A percentile compares a stretch with the other conserved stretches of the same genome.
These are phyloP conservation scores for Cokeromyces recurvatus DNA, from an alignment of 371 early-diverging fungal species.

Conservation along the genomic window DNA sequence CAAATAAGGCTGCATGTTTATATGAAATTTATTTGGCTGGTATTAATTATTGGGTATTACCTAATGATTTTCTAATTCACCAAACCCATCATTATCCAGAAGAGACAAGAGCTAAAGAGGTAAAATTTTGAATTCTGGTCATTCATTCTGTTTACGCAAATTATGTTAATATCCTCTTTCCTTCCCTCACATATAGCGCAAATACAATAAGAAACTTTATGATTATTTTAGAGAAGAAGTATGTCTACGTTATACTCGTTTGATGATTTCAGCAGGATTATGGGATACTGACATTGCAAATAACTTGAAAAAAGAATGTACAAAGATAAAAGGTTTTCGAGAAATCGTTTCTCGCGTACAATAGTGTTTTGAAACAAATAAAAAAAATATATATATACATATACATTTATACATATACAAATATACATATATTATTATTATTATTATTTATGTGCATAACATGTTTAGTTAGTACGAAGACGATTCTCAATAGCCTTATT, in stretches of 20 bases:
- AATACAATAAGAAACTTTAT: conserved; percentile 60
- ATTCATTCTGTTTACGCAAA: no score
- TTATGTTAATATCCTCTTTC: not conserved
- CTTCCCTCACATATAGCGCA: conserved; percentile 38
- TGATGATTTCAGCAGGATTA: conserved; percentile 15
- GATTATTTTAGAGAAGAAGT: conserved; percentile 62
- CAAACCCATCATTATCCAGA: conserved; percentile 64
- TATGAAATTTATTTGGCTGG: conserved; percentile 65
- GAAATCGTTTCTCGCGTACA: conserved; percentile 21
- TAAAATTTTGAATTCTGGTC: conserved; percentile 13
- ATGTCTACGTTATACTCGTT: conserved; percentile 36
- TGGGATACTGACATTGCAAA: conserved; percentile 15
- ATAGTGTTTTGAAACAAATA: no score
- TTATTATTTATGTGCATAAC: no score
- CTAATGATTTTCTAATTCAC: conserved; percentile 61
- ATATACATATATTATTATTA: no score
- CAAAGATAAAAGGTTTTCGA: conserved; percentile 20
- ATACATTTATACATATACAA: no score
- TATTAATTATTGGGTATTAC: conserved; percentile 59
- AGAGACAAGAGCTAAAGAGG: conserved; percentile 58
- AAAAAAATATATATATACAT: no score
- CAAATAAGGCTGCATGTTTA: conserved; percentile 68
- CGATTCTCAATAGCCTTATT: conserved; percentile 31
- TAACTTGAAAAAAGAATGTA: conserved; percentile 20
- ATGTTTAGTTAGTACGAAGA: conserved; percentile 22